phyloP scores from a whole-genome alignment of 331 rosid species.

The Cucumis variabilis region DNA sequence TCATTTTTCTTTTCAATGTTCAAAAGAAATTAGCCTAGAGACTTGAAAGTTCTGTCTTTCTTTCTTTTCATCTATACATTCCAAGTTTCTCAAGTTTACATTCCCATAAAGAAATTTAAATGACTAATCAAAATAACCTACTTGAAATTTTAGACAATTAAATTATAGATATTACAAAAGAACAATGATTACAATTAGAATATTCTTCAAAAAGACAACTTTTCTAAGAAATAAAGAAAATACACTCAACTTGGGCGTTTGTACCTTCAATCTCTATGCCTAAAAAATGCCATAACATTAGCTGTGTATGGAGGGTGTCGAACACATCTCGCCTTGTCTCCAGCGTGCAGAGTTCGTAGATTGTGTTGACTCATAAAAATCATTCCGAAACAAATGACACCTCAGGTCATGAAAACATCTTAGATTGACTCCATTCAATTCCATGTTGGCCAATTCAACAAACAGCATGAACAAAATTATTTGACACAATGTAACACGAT shows the following conservation, averaged over 20 bases:
- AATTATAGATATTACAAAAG: not conserved
- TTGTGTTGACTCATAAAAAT: not conserved
- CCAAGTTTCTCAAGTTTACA: not conserved
- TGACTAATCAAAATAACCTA: not conserved
- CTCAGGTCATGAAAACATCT: not conserved
- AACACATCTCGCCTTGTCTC: not conserved
- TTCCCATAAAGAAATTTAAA: not conserved
- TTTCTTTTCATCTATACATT: not conserved
- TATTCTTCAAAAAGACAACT: not conserved
- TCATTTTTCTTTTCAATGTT: not conserved
- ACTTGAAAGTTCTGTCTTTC: not conserved
- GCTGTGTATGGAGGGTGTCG: not conserved
- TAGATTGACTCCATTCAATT: not conserved
- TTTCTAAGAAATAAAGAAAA: not conserved
- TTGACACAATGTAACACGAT: not conserved
- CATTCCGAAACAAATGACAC: not conserved
- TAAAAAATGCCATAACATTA: constrained; percentile 4
- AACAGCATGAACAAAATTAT: not conserved
- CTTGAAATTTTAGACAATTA: not conserved
- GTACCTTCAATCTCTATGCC: not conserved
- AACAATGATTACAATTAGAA: not conserved
- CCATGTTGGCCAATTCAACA: not conserved
- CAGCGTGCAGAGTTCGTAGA: not conserved
- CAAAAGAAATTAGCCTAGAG: too few relatives aligned
- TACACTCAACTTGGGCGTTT: not conserved